phyloP scores from a whole-genome alignment of 1,284 basidiomycete species.

The Sporisorium scitamineum region DNA sequence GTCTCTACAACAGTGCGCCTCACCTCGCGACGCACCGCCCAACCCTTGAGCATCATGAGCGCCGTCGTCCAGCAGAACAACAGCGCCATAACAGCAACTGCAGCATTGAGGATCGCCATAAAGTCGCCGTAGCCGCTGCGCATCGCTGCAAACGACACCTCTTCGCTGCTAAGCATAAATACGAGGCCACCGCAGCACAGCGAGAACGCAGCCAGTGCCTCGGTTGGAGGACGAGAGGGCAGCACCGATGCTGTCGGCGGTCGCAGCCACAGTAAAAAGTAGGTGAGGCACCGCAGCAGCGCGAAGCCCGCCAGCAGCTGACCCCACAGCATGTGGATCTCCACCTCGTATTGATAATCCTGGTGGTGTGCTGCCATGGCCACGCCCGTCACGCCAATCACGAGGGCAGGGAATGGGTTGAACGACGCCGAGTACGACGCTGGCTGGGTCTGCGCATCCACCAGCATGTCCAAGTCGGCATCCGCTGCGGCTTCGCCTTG shows the following conservation, averaged over 20 bases:
- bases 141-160: conserved; percentile 91
- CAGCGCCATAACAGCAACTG: conserved; percentile 59
- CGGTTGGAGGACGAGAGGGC: conserved; percentile 93
- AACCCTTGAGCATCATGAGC: conserved; percentile 64
- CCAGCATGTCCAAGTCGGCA: conserved; percentile 31
- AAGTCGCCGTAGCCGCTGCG: conserved; percentile 85
- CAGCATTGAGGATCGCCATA: conserved; percentile 70
- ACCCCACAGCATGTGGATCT: conserved; percentile 90
- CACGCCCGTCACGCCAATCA: conserved; percentile 90
- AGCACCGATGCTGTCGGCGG: conserved; percentile 73
- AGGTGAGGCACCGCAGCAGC: conserved; percentile 83
- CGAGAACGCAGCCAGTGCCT: conserved; percentile 88
- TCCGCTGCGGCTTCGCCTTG: conserved; percentile 4
- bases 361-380: conserved; percentile 97
- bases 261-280: conserved; percentile 91
- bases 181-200: conserved; percentile 87
- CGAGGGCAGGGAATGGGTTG: conserved; percentile 84
- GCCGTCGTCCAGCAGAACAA: conserved; percentile 60
- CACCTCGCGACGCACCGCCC: conserved; percentile 54
- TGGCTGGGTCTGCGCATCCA: conserved; percentile 53
- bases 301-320: conserved; percentile 86
- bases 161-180: conserved; percentile 92
- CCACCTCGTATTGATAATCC: conserved; percentile 84
- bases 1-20: conserved; percentile 2
- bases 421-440: conserved; percentile 79